These are phyloP conservation scores for Nicotiana noctiflora DNA, from an alignment of 257 asterid genomes.

Conservation along the genomic window DNA sequence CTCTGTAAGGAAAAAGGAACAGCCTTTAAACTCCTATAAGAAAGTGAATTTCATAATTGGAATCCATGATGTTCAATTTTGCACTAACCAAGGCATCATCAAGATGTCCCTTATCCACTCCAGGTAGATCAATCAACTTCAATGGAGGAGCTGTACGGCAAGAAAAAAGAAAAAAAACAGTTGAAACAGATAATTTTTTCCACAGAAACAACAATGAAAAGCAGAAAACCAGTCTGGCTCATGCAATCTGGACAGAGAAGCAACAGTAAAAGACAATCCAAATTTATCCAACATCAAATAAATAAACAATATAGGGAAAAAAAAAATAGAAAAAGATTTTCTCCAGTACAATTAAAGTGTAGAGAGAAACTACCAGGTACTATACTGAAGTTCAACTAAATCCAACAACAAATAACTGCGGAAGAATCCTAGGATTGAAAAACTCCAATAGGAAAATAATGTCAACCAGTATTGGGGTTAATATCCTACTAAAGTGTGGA, in stretches of 20 bases:
- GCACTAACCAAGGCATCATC: constrained; percentile 28
- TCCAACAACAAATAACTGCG: not conserved
- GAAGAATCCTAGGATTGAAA: constrained; percentile 2
- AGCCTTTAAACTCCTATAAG: not conserved
- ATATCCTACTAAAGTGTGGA: not conserved
- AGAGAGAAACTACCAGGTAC: not conserved
- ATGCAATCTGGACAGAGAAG: constrained; percentile 4
- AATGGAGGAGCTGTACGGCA: constrained; percentile 22
- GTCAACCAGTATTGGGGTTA: not conserved
- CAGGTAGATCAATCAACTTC: constrained; percentile 29
- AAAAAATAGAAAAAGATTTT: not conserved
- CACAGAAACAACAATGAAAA: not conserved
- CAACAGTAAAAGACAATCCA: not conserved
- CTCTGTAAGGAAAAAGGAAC: constrained; percentile 12
- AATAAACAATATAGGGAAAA: not conserved
- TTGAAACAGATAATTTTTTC: not conserved
- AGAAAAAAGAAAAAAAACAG: not conserved
- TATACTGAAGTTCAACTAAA: not conserved
- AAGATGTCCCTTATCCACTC: constrained; percentile 24
- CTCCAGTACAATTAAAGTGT: not conserved
- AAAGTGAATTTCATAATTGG: not conserved
- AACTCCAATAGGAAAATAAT: not conserved
- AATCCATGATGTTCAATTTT: not conserved
- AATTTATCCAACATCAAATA: not conserved
- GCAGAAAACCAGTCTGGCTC: not conserved